A percentile compares a stretch with the other conserved stretches of the same genome.
These are phyloP conservation scores for Apium graveolens DNA, from an alignment of 129 eudicot species.

Conservation along the genomic window DNA sequence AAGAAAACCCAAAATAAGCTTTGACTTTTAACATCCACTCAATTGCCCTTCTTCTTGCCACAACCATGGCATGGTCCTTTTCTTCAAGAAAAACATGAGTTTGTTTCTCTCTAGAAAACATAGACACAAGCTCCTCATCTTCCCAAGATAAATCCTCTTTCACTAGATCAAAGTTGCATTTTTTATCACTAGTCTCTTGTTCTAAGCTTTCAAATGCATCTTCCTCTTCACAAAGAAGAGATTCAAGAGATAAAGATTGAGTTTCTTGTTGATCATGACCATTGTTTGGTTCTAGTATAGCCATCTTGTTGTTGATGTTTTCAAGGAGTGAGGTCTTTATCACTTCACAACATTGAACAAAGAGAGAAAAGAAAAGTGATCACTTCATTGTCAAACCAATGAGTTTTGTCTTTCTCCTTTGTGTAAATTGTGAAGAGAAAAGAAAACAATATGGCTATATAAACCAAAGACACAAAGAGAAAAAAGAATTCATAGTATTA, in stretches of 20 bases:
- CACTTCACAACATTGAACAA: background rate
- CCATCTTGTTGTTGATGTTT: constrained; percentile 16
- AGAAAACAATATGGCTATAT: background rate
- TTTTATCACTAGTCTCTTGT: background rate
- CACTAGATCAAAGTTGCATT: background rate
- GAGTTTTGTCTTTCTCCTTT: constrained; percentile 7
- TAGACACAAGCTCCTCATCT: constrained; percentile 40
- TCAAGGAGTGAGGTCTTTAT: background rate
- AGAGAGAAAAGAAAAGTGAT: constrained; percentile 16
- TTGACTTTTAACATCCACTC: constrained; percentile 45
- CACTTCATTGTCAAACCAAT: constrained; percentile 10
- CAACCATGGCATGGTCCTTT: background rate
- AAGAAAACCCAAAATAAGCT: constrained; percentile 31
- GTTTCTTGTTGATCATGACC: background rate
- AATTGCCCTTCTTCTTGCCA: constrained; percentile 32
- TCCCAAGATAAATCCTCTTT: constrained; percentile 48
- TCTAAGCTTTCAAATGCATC: constrained; percentile 10
- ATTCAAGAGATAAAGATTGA: constrained; percentile 23
- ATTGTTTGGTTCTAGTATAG: constrained; percentile 7
- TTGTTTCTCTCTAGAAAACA: constrained; percentile 35
- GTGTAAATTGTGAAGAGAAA: constrained; percentile 9
- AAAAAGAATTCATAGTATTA: constrained; percentile 63
- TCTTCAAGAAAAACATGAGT: background rate
- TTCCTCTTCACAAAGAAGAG: constrained; percentile 39
- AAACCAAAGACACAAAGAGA: constrained; percentile 20